Evolutionary conservation across 495 filamentous ascomycete genomes (phyloP), one percentile per base, ranked within the genome.

Genomic region (Daldinia grandis): DNA sequence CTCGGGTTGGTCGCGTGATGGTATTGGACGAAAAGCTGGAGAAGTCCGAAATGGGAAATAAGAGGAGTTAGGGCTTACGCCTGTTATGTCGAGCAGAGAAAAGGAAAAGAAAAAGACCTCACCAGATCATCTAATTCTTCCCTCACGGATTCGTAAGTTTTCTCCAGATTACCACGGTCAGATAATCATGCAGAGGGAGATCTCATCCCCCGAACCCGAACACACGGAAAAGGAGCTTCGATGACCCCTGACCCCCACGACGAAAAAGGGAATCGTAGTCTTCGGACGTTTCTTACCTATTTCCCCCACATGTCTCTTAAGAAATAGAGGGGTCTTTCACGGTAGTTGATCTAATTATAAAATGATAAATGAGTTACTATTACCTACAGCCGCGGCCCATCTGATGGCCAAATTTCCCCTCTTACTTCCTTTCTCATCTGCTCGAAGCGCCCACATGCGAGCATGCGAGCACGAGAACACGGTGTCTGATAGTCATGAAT

Each of bases 221-320:
- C 21, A 62, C 10, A 58, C 9, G 59, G 61, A 55, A 62, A 31
- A 57, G 57, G 53, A 51, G 8, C 19, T 47, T 58, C 24, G 5
- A 62, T 58, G 61, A 68, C 64, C 69, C 61, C 60, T 66, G 56
- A 73, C 70, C 70, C 70, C 70, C 65, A 69, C 70, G 10, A 51
- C 17, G 44, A 21, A 55, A 58, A 58, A 58, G 27, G 40, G 31
- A 53, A 35, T 10, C 33, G 14, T 37, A 19, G 9, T 40, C 15
- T 14, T 63, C 37, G 37, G 69, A 64, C 24, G 60, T 57, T 64
- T 68, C 49, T 47, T 66, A 67, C 35, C 64, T 28, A 15, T 15
- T 60, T 58, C 55, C 31, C 60, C 55, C 60, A 64, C 64, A 37
- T 21, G 28, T 54, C 44, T 21, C 30, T 24, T n/a, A 38, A 25